Base-by-base conservation (phyloP, 2,329 filamentous ascomycete species). In the Zasmidium angulare region DNA sequence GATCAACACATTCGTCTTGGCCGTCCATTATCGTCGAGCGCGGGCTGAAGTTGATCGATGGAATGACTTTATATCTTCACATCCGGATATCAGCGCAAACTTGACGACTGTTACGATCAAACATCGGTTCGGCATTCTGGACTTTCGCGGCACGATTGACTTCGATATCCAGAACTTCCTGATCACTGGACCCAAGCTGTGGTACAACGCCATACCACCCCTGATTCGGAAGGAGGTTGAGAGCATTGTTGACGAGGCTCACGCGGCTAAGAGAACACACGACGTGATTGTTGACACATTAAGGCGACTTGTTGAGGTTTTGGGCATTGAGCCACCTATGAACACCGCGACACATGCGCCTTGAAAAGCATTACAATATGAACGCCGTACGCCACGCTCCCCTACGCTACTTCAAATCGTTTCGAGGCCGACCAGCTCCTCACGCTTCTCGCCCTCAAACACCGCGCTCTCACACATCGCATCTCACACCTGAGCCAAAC, bases 81-180 rank as follows among this genome's bases (percentile, higher is more conserved):
- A 59, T 26, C 12, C 31, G 9, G 22, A 29, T 14, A 56, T 64
- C 17, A 11, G 31, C 24, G 26, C 24, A 1, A 63, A 63, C 29
- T 21, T 60, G 24, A 26, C 26, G 23, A 56, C 59, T 14, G 40
- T 63, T 20, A 58, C 56, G 11, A 58, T 63, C 40, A 53, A 59
- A 22, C 62, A 63, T 52, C 53, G 56, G 9, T 63, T 63, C 31
- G 55, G 62, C 19, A 59, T 59, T 6, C 14, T 63, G 53, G 62
- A 62, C 53, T 59, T 59, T 31, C 26, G 54, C 50, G 60, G 60
- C 24, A 60, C 47, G 3, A 55, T 63, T n/a, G 60, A 60, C 23
- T 53, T 63, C 31, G 57, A 63, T 21, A 31, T 63, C 12, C 36
- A 26, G 20, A 22, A 55, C 24, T 62, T 62, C 46, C 17, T 36